These are phyloP conservation scores for Syncephalastrum sp. DNA, from an alignment of 371 early-diverging fungal species.

Conservation along the genomic window DNA sequence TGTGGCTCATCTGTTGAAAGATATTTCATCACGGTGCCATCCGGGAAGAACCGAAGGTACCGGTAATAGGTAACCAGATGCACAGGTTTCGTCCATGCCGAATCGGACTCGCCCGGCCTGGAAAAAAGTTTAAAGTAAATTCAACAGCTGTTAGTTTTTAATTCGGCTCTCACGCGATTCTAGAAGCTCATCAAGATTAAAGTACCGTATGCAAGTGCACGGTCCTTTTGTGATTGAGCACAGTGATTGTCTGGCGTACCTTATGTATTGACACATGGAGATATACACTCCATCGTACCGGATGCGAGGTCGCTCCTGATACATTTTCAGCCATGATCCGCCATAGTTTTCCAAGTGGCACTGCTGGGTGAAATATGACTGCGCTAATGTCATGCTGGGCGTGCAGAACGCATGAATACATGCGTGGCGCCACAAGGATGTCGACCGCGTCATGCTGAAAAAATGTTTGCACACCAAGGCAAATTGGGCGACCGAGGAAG, in stretches of 20 bases:
- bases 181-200: background rate
- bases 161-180: too few species aligned
- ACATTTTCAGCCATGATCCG: conserved; percentile 37
- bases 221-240: background rate
- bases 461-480: conserved; percentile 51
- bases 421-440: conserved; percentile 48
- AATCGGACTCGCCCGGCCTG: conserved; percentile 40
- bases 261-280: conserved; percentile 52
- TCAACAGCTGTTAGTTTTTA: too few species aligned
- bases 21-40: conserved; percentile 36
- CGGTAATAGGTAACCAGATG: conserved; percentile 64
- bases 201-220: background rate
- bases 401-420: conserved; percentile 38
- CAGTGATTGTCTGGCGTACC: conserved; percentile 5
- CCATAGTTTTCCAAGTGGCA: conserved; percentile 13
- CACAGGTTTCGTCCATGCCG: conserved; percentile 41
- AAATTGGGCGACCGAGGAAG: conserved; percentile 28
- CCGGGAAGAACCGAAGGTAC: conserved; percentile 57
- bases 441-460: conserved; percentile 36
- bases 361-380: conserved; percentile 13
- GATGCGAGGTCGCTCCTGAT: conserved; percentile 52
- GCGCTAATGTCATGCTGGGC: conserved; percentile 15
- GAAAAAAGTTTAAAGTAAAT: background rate
- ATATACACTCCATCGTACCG: conserved; percentile 63
- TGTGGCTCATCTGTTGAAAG: conserved; percentile 50